Conservation (phyloP, 2,329 filamentous ascomycete species). For the Colletotrichum tamarilloi region DNA sequence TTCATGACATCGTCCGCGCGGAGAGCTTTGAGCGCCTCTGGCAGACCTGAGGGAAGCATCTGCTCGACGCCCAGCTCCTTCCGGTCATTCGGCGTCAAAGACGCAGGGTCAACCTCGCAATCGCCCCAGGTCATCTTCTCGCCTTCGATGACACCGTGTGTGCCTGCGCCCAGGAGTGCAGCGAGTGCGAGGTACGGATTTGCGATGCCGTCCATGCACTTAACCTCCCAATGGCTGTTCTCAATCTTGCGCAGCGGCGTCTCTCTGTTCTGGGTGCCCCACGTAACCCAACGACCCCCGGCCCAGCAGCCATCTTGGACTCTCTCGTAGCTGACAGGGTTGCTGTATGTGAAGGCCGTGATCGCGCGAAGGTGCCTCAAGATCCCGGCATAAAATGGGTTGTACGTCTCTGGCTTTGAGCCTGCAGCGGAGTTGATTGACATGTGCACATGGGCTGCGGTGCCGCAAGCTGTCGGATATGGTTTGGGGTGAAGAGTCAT, state of each 20-base stretch:
- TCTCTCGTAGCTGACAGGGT: constrained; percentile 75
- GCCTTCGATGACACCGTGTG: constrained; percentile 58
- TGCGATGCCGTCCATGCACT: constrained; percentile 81
- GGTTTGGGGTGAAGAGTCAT: constrained; percentile 83
- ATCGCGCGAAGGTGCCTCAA: constrained; percentile 73
- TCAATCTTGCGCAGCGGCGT: constrained; percentile 76
- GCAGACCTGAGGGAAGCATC: constrained; percentile 65
- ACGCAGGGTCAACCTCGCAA: constrained; percentile 64
- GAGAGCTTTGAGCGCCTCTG: constrained; percentile 65
- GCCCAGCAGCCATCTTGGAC: constrained; percentile 78
- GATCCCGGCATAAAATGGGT: constrained; percentile 78
- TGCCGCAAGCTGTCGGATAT: constrained; percentile 66
- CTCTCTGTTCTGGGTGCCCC: constrained; percentile 86
- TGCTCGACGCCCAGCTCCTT: constrained; percentile 61
- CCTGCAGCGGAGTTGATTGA: constrained; percentile 66
- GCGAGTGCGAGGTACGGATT: constrained; percentile 80
- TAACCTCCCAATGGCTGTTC: constrained; percentile 80
- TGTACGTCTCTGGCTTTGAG: constrained; percentile 58
- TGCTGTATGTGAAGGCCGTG: constrained; percentile 76
- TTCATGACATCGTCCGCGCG: constrained; percentile 58
- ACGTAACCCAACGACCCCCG: constrained; percentile 81
- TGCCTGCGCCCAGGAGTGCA: constrained; percentile 70
- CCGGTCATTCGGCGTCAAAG: constrained; percentile 58
- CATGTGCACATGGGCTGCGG: constrained; percentile 76
- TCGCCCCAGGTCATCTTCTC: constrained; percentile 62